Conservation (phyloP, 345 rosid species). For the rapeseed (Brassica napus) region Da-Ae NC_063439.1:6842501-6843000, state of each 20-base stretch:
- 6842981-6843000: conserved; percentile 2
- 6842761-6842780: conserved; percentile 17
- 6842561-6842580: not conserved
- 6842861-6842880: conserved; percentile 8
- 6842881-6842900: conserved; percentile 1
- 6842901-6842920: conserved; percentile 21
- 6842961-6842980: conserved; percentile 9
- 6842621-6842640: not conserved
- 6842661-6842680: conserved; percentile 8
- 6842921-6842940: conserved; percentile 30
- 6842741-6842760: conserved; percentile 13
- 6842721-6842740: not conserved
- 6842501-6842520: not conserved
- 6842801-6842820: conserved; percentile 22
- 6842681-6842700: conserved; percentile 15
- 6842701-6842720: conserved; percentile 10
- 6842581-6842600: not conserved
- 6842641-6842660: not conserved
- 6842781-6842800: conserved; percentile 28
- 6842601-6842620: not conserved
- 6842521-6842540: not conserved
- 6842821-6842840: conserved; percentile 14
- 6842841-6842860: conserved; percentile 6
- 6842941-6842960: conserved; percentile 20
- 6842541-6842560: not conserved